phyloP scores from a whole-genome alignment of 257 asterid genomes.

The Nicotiana benthamiana region DNA sequence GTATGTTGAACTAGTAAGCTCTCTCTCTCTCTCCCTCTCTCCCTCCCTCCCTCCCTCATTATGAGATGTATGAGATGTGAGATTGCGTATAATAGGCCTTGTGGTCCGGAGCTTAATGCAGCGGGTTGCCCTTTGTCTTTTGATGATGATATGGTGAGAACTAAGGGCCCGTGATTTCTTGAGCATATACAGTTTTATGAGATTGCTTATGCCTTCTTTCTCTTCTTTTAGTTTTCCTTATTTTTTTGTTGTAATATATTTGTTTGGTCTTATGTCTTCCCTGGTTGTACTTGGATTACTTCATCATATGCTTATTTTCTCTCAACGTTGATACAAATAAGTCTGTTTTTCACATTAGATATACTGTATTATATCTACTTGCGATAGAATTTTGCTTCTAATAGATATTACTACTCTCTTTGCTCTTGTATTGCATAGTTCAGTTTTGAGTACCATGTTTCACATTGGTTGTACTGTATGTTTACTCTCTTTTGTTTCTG shows the following conservation, averaged over 20 bases:
- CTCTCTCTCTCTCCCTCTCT: not conserved
- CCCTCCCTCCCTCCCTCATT: not conserved
- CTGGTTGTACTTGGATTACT: not conserved
- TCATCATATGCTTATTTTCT: not conserved
- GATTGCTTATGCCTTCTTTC: not conserved
- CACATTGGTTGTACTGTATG: too few relatives aligned
- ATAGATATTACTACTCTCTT: not conserved
- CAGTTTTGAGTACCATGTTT: not conserved
- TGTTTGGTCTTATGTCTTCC: not conserved
- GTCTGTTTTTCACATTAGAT: not conserved
- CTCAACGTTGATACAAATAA: not conserved
- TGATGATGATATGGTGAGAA: not conserved
- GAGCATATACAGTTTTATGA: not conserved
- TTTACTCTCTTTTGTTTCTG: not conserved
- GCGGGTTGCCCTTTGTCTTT: not conserved
- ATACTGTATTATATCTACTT: not conserved
- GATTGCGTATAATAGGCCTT: too few relatives aligned
- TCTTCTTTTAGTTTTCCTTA: not conserved
- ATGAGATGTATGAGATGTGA: not conserved
- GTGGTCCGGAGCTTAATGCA: too few relatives aligned
- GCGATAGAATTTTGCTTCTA: not conserved
- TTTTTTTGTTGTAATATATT: not conserved
- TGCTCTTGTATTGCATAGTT: not conserved
- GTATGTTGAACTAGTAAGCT: constrained; percentile 76
- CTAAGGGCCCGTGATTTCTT: not conserved